These are phyloP conservation scores for Saccharomycopsis synnaedendra DNA, from an alignment of 805 yeast genomes.

Conservation along the genomic window DNA sequence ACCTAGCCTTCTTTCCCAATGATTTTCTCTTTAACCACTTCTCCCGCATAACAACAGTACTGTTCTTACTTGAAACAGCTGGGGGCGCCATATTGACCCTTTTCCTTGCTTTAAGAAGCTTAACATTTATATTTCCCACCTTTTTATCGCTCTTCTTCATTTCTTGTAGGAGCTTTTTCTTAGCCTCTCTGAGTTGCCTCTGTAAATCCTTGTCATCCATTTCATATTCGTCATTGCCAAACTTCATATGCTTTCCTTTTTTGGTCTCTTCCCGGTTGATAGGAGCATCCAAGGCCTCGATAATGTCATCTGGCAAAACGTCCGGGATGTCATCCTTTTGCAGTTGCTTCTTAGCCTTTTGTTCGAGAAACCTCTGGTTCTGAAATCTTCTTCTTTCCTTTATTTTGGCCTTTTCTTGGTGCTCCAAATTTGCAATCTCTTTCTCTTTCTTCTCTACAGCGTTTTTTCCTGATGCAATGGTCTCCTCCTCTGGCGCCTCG, in stretches of 20 bases:
- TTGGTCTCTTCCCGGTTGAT: background rate
- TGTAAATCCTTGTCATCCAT: background rate
- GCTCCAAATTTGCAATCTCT: background rate
- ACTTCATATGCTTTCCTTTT: background rate
- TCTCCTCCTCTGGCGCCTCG: conserved; percentile 13
- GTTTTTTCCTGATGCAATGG: background rate
- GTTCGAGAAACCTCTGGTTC: conserved; percentile 6
- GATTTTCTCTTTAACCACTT: conserved; percentile 14
- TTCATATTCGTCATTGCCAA: conserved; percentile 4
- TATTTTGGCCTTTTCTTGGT: background rate
- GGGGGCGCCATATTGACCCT: conserved; percentile 1
- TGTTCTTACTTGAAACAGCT: background rate
- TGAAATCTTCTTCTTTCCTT: conserved; percentile 6
- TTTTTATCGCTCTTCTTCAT: conserved; percentile 1
- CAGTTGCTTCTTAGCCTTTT: conserved; percentile 5
- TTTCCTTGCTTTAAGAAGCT: conserved; percentile 3
- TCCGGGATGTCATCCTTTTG: conserved; percentile 5
- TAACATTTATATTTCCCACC: conserved; percentile 10
- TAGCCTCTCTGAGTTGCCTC: background rate
- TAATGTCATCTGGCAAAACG: conserved; percentile 7
- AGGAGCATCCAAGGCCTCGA: conserved; percentile 1
- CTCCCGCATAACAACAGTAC: background rate
- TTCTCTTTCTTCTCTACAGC: background rate
- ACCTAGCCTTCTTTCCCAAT: conserved; percentile 6
- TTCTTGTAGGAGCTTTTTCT: conserved; percentile 1